phyloP scores from a whole-genome alignment of 257 asterid species.

The Nicotiana tabacum region DNA sequence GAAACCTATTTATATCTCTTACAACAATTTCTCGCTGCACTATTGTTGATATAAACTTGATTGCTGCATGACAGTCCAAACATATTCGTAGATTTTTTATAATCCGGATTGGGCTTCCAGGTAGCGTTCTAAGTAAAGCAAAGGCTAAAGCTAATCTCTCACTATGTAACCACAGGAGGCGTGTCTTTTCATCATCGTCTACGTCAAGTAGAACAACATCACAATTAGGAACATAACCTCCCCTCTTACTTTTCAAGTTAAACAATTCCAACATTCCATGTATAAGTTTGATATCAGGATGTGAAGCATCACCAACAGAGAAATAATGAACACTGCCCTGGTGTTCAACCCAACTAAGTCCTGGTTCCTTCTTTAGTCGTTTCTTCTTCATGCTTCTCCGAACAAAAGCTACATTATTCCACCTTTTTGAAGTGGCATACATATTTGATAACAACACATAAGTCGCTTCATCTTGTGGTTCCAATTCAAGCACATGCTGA shows the following conservation, averaged over 20 bases:
- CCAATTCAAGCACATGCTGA: constrained; percentile 67
- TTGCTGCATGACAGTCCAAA: constrained; percentile 70
- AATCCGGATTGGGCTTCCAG: constrained; percentile 70
- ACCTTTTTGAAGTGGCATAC: constrained; percentile 70
- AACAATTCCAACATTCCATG: constrained; percentile 84
- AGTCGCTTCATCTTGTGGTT: constrained; percentile 77
- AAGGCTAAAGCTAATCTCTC: constrained; percentile 86
- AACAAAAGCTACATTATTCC: constrained; percentile 67
- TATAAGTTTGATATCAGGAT: constrained; percentile 65
- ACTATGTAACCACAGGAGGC: constrained; percentile 86
- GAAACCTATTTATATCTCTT: constrained; percentile 75
- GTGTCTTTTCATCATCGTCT: constrained; percentile 82
- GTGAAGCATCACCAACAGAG: constrained; percentile 75
- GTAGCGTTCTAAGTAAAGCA: constrained; percentile 61
- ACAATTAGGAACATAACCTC: constrained; percentile 60
- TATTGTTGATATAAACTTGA: constrained; percentile 52
- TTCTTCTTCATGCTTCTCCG: constrained; percentile 73
- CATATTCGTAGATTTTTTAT: constrained; percentile 78
- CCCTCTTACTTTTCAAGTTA: constrained; percentile 44
- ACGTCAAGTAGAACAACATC: constrained; percentile 77
- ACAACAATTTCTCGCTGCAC: constrained; percentile 53
- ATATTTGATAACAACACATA: constrained; percentile 73
- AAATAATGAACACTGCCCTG: constrained; percentile 76
- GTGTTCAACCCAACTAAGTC: constrained; percentile 89
- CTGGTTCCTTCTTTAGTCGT: constrained; percentile 81